Evolutionary conservation across 1,284 basidiomycete species (phyloP), one percentile per base, ranked within the genome.

Genomic region (Ustilago hordei): DNA sequence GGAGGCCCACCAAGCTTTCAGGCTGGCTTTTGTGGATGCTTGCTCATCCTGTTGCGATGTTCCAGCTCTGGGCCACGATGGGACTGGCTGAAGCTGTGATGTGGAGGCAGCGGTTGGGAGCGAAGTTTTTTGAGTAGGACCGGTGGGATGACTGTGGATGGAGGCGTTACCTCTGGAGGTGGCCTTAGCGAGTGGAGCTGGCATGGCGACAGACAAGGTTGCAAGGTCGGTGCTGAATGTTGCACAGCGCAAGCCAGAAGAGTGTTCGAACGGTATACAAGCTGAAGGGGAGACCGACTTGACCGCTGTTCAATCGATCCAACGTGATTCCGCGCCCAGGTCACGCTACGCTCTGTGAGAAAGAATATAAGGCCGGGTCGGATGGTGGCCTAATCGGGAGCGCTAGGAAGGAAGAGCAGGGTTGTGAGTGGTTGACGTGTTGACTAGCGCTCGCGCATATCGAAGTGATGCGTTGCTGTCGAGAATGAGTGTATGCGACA

Each of bases 1-100:
- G 8, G 76, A 79, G n/a, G 77, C 75, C 80, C 80, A 82, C 79
- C 80, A 81, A 0, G 80, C 75, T 47, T 65, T 70, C 43, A 81
- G 57, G 43, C 78, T 61, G 13, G 80, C 80, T 59, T 81, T 81
- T 52, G 76, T 80, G 28, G 68, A 69, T 2, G 79, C 78, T n/a
- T 80, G 75, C 17, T 81, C 80, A 8, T 79, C 80, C 58, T 67
- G 66, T 15, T 66, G n/a, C 4, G 75, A 38, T 5, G 75, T 23
- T 17, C 41, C 64, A 52, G 60, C 64, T n/a, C 53, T 60, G 12
- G 74, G 74, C 74, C 74, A 76, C 6, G 69, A 71, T 12, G 74
- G 74, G 15, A 71, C 69, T 15, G 74, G 63, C 17, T 76, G 69
- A 53, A 76, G 65, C 39, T 76, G 74, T 2, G 74, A 71, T 17